Evolutionary conservation across 2,329 filamentous ascomycete species (phyloP).

Genomic region (Neopestalotiopsis sp.): DNA sequence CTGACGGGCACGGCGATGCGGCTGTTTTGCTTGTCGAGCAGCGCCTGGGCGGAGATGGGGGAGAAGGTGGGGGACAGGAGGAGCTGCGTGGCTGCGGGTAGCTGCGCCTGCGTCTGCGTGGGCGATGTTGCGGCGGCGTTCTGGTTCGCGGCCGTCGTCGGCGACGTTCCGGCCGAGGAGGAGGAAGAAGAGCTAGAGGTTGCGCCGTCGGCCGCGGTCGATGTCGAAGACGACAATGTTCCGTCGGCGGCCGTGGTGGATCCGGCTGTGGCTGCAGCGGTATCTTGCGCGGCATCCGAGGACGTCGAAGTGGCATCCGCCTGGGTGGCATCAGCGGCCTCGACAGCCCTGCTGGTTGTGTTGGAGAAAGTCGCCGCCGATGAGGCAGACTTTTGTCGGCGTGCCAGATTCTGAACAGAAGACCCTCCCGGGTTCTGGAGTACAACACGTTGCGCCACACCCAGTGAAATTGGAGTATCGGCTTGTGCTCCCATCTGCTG

Average conservation of each 20-base stretch:
- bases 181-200: neutral
- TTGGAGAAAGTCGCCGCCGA: conserved; percentile 5
- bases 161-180: neutral
- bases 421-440: conserved; percentile 29
- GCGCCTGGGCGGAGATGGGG: conserved; percentile 24
- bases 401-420: neutral
- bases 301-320: neutral
- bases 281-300: neutral
- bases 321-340: neutral
- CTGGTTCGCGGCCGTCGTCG: neutral
- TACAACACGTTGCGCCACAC: conserved; percentile 28
- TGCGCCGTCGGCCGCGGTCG: neutral
- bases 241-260: neutral
- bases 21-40: conserved; percentile 26
- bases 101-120: conserved; percentile 9
- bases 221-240: neutral
- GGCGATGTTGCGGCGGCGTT: conserved; percentile 14
- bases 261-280: neutral
- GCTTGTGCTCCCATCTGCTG: conserved; percentile 26
- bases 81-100: conserved; percentile 27
- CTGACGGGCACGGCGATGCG: conserved; percentile 28
- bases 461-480: conserved; percentile 26
- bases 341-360: conserved; percentile 4
- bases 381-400: neutral
- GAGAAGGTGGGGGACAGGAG: conserved; percentile 29